These are phyloP conservation scores for Prunus davidiana DNA, from an alignment of 306 rosid species.

Conservation along the genomic window DNA sequence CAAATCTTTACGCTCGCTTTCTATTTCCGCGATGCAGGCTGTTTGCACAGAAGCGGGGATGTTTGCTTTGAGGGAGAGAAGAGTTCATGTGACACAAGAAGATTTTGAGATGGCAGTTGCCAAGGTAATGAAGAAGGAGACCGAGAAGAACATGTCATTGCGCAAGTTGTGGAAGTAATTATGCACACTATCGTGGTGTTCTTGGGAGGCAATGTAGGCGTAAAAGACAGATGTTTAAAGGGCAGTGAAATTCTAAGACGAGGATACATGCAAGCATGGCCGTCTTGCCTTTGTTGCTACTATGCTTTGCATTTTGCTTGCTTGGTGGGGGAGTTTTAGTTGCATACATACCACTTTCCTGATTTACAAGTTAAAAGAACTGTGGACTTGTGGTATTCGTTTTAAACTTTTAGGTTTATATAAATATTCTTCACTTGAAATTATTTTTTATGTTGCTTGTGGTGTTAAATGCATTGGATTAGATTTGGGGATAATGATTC, in stretches of 20 bases:
- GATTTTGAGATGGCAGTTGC: slow-evolving; percentile 99
- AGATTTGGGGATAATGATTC: neutral
- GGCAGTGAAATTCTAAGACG: neutral
- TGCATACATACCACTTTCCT: neutral
- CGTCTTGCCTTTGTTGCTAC: neutral
- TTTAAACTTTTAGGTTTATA: too few species aligned
- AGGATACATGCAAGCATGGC: neutral
- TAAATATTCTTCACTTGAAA: neutral
- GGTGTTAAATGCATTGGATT: too few species aligned
- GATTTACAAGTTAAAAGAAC: too few species aligned
- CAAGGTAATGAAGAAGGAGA: slow-evolving; percentile 99
- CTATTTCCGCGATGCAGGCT: slow-evolving; percentile 47
- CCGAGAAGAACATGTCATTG: slow-evolving; percentile 89
- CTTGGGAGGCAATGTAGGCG: neutral
- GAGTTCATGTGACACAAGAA: slow-evolving; percentile 95
- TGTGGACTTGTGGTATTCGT: neutral
- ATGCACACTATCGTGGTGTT: neutral
- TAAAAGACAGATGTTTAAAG: neutral
- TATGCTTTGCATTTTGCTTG: neutral
- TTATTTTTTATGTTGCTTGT: too few species aligned
- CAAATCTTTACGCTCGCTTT: neutral
- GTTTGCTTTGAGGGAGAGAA: slow-evolving; percentile 96
- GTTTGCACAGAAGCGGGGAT: slow-evolving; percentile 99
- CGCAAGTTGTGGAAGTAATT: slow-evolving; percentile 94
- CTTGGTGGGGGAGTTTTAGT: neutral